phyloP scores from a whole-genome alignment of 257 asterid species.

The Gardenia jasminoides region DNA sequence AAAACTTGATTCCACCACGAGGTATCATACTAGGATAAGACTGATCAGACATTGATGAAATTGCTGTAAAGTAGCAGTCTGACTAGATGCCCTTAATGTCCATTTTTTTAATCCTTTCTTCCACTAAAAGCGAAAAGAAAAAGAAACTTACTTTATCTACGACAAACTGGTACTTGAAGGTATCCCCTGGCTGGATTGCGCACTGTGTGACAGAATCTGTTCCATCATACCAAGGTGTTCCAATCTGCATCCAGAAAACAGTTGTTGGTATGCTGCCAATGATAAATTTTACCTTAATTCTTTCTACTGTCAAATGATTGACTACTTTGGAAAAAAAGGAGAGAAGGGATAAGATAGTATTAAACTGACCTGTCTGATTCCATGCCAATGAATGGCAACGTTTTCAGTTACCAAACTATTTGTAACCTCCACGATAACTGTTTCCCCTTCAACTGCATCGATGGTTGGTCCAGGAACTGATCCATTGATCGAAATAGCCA shows the following conservation, averaged over 20 bases:
- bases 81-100: no score
- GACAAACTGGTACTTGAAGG: constrained; percentile 66
- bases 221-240: constrained; percentile 96
- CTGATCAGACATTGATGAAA: no score
- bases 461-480: constrained; percentile 81
- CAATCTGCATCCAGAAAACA: constrained; percentile 41
- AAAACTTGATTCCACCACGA: no score
- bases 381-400: constrained; percentile 94
- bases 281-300: background rate
- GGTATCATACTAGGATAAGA: no score
- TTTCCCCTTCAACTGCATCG: constrained; percentile 68
- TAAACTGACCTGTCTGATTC: constrained; percentile 75
- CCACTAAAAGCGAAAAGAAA: background rate
- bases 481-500: constrained; percentile 74
- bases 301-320: background rate
- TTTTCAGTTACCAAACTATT: constrained; percentile 74
- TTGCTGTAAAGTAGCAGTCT: no score
- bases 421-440: constrained; percentile 69
- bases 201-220: constrained; percentile 93
- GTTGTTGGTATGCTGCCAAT: no score
- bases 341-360: no score
- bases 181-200: constrained; percentile 81
- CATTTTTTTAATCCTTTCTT: background rate
- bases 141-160: constrained; percentile 66
- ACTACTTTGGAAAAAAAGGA: no score